A percentile compares a stretch with the other conserved stretches of the same genome.
Conservation (phyloP, 2,329 filamentous ascomycete species). For the Venturia effusa region DNA sequence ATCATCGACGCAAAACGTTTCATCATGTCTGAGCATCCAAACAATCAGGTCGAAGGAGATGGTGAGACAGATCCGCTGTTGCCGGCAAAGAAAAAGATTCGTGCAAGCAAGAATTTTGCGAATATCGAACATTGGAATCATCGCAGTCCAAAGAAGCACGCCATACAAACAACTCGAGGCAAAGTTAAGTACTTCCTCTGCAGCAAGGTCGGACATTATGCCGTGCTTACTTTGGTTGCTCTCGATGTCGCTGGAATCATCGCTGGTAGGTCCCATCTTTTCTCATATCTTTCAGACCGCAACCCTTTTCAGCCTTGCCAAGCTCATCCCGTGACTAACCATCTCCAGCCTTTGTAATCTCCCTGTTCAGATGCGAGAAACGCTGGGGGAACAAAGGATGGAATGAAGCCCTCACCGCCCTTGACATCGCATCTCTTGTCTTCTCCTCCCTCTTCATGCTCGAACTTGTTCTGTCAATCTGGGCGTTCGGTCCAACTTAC, state of each 20-base stretch:
- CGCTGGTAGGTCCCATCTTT: conserved; percentile 19
- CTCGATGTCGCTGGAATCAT: conserved; percentile 43
- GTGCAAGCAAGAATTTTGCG: not conserved
- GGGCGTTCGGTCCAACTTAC: conserved; percentile 46
- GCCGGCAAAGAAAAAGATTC: not conserved
- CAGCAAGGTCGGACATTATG: conserved; percentile 39
- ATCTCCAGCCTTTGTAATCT: conserved; percentile 36
- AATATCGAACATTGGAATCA: not conserved
- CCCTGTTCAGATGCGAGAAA: conserved; percentile 38
- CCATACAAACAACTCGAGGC: conserved; percentile 13
- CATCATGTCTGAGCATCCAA: not conserved
- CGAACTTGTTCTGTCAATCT: conserved; percentile 48
- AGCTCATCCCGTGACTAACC: conserved; percentile 13
- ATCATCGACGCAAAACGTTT: not conserved
- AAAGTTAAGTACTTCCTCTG: conserved; percentile 28
- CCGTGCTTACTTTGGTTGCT: conserved; percentile 36
- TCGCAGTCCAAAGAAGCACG: not conserved
- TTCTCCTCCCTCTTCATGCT: conserved; percentile 56
- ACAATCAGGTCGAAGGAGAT: not conserved
- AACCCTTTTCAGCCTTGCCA: conserved; percentile 36
- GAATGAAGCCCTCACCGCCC: conserved; percentile 28
- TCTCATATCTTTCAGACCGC: not conserved
- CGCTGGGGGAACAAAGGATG: conserved; percentile 20
- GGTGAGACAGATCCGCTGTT: not conserved
- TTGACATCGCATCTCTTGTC: conserved; percentile 44